Base-by-base conservation (phyloP, 1,139 yeast genomes). In the Candida tunisiensis region DNA sequence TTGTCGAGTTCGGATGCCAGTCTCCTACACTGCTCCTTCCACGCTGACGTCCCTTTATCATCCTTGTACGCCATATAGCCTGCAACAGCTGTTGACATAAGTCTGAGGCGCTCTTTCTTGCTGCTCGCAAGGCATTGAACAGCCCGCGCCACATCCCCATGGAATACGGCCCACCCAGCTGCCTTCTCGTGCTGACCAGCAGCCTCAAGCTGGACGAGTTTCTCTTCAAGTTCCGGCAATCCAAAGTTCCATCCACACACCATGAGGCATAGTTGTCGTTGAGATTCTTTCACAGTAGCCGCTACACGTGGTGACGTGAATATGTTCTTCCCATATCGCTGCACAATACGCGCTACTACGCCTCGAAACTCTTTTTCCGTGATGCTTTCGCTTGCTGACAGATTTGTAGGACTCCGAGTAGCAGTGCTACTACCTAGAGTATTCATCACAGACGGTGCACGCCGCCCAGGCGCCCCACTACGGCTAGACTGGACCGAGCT, bases 161-260 rank as follows among this genome's bases (percentile, higher is more conserved):
- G 91, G 49, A 88, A 88, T 1, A 83, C 88, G 0, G 96, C 95
- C 93, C 94, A 82, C 0, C 93, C 96, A 1, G 96, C 98, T 1
- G 98, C 96, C 45, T 88, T 74, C 36, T 82, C 93, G 34, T 66
- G 66, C 35, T 68, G 65, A 0, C 82, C 88, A 16, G 59, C 52
- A 0, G 56, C 49, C 16, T 74, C 67, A 25, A 85, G 57, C 24
- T 61, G 57, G 19, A 57, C 55, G 26, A 80, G 63, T 37, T 77
- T 72, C 25, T 65, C 71, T 32, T 83, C 93, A 36, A 83, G 63
- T 41, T 82, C 93, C 10, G 66, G 57, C 16, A 69, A 67, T 2
- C 85, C 74, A 42, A 80, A 71, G 43, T 80, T 83, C 93, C 95
- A 85, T 0, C 96, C 98, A 11, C 88, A 74, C 4, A 80, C 80